A percentile compares a stretch with the other conserved stretches of the same genome.
Conservation (phyloP, 2,329 filamentous ascomycete genomes). For the Stachybotrys elegans region DNA sequence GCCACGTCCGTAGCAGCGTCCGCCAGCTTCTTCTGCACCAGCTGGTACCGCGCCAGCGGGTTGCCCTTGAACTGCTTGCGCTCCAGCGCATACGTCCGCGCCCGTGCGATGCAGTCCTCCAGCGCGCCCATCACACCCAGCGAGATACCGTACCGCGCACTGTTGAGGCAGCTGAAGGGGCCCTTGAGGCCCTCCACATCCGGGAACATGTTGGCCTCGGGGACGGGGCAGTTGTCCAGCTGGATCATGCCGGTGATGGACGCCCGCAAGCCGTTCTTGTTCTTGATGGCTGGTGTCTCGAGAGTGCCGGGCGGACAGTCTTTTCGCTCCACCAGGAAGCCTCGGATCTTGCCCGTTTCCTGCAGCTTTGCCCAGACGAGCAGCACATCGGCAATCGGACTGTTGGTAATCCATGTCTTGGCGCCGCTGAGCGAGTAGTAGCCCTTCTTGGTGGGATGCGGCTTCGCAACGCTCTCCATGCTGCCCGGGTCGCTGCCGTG, state of each 20-base stretch:
- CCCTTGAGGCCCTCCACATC: constrained; percentile 80
- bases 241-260: constrained; percentile 98
- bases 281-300: constrained; percentile 85
- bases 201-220: constrained; percentile 90
- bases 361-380: constrained; percentile 92
- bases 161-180: constrained; percentile 92
- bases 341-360: constrained; percentile 87
- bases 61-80: constrained; percentile 95
- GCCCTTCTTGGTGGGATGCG: constrained; percentile 78
- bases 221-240: constrained; percentile 83
- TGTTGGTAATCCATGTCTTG: constrained; percentile 97
- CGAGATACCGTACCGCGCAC: constrained; percentile 87
- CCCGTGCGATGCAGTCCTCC: constrained; percentile 80
- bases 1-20: constrained; percentile 89
- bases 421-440: constrained; percentile 73
- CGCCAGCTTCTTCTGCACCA: constrained; percentile 95
- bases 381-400: constrained; percentile 78
- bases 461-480: constrained; percentile 84
- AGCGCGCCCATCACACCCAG: constrained; percentile 91
- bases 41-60: constrained; percentile 90
- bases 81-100: constrained; percentile 84
- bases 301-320: constrained; percentile 83
- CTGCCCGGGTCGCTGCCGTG: constrained; percentile 88
- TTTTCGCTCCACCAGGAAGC: constrained; percentile 82
- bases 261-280: constrained; percentile 91